Percentiles rank a stretch among this genome's conserved stretches.
Evolutionary conservation across 768 basidiomycete species (phyloP).

Genomic region (Podaxis sp.): DNA sequence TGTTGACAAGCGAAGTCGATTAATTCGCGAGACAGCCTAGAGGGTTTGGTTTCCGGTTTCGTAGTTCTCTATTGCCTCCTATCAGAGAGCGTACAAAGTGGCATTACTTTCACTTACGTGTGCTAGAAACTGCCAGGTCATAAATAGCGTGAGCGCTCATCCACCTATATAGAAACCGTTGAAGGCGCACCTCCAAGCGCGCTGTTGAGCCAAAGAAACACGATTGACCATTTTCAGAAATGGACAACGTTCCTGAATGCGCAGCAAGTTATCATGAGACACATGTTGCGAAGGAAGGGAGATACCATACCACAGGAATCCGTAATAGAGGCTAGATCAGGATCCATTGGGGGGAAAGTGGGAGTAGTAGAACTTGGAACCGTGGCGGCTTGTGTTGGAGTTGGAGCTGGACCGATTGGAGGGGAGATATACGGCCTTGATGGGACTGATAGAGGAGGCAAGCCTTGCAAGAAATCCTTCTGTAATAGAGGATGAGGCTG

Average conservation of each 20-base stretch:
- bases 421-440: slow-evolving; percentile 24
- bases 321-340: slow-evolving; percentile 40
- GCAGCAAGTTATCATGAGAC: neutral
- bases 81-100: neutral
- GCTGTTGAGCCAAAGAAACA: slow-evolving; percentile 66
- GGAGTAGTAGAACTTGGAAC: slow-evolving; percentile 3
- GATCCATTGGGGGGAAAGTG: slow-evolving; percentile 21
- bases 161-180: neutral
- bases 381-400: slow-evolving; percentile 16
- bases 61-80: slow-evolving; percentile 24
- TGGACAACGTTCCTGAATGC: slow-evolving; percentile 53
- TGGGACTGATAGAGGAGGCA: slow-evolving; percentile 16
- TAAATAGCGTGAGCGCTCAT: slow-evolving; percentile 12
- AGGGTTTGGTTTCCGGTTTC: slow-evolving; percentile 16
- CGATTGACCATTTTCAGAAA: slow-evolving; percentile 54
- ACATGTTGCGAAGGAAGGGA: neutral
- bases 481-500: slow-evolving; percentile 50
- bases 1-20: slow-evolving; percentile 37
- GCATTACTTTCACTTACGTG: slow-evolving; percentile 37
- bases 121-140: slow-evolving; percentile 50
- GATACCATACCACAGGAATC: slow-evolving; percentile 39
- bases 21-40: slow-evolving; percentile 12
- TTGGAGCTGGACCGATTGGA: slow-evolving; percentile 26
- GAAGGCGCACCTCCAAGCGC: slow-evolving; percentile 58
- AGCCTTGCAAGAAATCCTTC: slow-evolving; percentile 27